Base-by-base conservation (phyloP, 306 rosid species). In the Gynostemma pentaphyllum region DNA sequence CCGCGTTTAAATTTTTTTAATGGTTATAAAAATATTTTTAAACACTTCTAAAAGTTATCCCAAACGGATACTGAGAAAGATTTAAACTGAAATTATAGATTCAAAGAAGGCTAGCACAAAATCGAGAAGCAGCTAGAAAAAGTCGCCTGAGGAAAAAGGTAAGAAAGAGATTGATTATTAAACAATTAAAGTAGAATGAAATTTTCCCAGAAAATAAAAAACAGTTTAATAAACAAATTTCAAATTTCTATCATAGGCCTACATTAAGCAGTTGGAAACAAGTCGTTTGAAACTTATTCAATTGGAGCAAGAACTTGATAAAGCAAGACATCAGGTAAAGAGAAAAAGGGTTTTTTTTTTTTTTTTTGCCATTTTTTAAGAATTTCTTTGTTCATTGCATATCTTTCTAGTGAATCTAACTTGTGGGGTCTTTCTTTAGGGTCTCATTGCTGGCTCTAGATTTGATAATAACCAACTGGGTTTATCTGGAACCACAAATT, bases 61-160 rank as follows among this genome's bases (percentile, higher is more conserved):
- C n/a, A n/a, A n/a, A n/a, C n/a, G n/a, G n/a, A n/a, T n/a, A n/a
- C n/a, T n/a, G n/a, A n/a, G n/a, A n/a, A n/a, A n/a, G n/a, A n/a
- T n/a, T n/a, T n/a, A 67, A 70, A 34, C 45, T 59, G 28, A 37
- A n/a, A 37, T 39, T 29, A 74, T 85, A 91, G 98, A 78, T 78
- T 34, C 95, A 83, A 75, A 84, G 98, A 73, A 85, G 98, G 42
- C 98, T 85, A 30, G 98, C 98, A 28, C 98, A 91, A 76, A 91
- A 91, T 72, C 85, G 98, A 52, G 98, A 88, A 88, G 98, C 98
- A 70, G 98, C 98, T 75, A 95, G 96, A 48, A 91, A 88, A 81
- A 91, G 98, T 49, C 95, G 98, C 40, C 64, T 87, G 71, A 73
- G 95, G 67, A 91, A 88, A 74, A 91, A 91, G 98, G 98, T 88